Percentiles rank a stretch among this genome's conserved stretches.
Evolutionary conservation across 148 eudicot genomes (phyloP).

Genomic region (Salicornia ramosissima): DNA sequence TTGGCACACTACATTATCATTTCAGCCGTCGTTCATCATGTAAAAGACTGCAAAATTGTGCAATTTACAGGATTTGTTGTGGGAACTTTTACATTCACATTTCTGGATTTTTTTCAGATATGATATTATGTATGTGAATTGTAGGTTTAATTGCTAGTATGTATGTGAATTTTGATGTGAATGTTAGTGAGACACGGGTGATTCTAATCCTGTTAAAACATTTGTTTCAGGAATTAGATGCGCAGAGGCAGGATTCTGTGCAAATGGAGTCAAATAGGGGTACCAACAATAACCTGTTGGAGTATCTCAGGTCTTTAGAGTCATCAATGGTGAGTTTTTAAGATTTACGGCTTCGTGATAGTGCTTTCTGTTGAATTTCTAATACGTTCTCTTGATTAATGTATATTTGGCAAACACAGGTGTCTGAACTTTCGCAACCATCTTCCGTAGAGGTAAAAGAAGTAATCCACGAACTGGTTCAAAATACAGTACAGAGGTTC

Average conservation of each 20-base stretch:
- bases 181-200: neutral
- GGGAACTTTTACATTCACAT: neutral
- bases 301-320: constrained; percentile 69
- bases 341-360: neutral
- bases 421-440: constrained; percentile 71
- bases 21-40: neutral
- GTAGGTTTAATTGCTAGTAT: neutral
- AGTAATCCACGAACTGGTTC: constrained; percentile 64
- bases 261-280: constrained; percentile 42
- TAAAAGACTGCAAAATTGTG: neutral
- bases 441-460: constrained; percentile 78
- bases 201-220: neutral
- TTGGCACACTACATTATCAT: neutral
- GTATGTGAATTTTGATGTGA: neutral
- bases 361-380: neutral
- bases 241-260: constrained; percentile 40
- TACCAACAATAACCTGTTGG: constrained; percentile 57
- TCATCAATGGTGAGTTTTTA: constrained; percentile 54
- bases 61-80: neutral
- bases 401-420: constrained; percentile 36
- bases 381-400: neutral
- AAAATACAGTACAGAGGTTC: constrained; percentile 40
- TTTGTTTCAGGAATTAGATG: constrained; percentile 52
- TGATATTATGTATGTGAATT: neutral
- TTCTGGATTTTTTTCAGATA: neutral